Evolutionary conservation across 73 alveolate species (phyloP), one percentile per base, ranked within the genome.

Genomic region (Durusdinium trenchii): DNA sequence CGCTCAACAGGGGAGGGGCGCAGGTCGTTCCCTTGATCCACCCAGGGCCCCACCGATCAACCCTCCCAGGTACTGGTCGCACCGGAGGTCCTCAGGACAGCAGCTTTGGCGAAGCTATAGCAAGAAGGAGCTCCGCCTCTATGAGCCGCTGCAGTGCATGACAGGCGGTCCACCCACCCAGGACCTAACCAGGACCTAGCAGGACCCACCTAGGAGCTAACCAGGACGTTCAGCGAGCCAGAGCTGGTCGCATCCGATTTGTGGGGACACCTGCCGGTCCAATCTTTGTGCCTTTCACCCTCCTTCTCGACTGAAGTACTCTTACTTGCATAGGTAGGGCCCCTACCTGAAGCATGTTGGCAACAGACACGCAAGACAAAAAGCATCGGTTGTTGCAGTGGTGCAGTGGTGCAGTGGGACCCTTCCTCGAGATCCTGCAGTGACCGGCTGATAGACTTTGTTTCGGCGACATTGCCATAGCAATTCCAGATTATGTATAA

Each of bases 61-160:
- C 23, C 35, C 36, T 12, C 36, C 54, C 86, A 48, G 42, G 86
- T 90, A 61, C 43, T 90, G 96, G 96, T 48, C 85, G 40, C 79
- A 90, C 52, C 69, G 87, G 73, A 90, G 35, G 35, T 45, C 57
- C 60, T 45, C 32, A 50, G 52, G 75, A 14, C 32, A 73, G 35
- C 51, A 90, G 86, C 43, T 90, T 52, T 90, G 96, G 96, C 96
- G 79, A 6, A 90, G 94, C 76, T 84, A 84, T 45, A 18, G 28
- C 76, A 47, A 36, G 76, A 51, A 10, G 51, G 42, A 52, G 94
- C 50, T 84, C 3, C 76, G 52, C 12, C 16, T 52, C 52, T 3
- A 18, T 38, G 76, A 84, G 75, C 54, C 50, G 43, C 94, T 84
- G 50, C 75, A 36, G 75, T 84, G 94, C 76, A 7, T 84, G 6